Evolutionary conservation across 371 early-diverging fungal genomes (phyloP).

Genomic region (Rhizoclosmatium hyalinum): DNA sequence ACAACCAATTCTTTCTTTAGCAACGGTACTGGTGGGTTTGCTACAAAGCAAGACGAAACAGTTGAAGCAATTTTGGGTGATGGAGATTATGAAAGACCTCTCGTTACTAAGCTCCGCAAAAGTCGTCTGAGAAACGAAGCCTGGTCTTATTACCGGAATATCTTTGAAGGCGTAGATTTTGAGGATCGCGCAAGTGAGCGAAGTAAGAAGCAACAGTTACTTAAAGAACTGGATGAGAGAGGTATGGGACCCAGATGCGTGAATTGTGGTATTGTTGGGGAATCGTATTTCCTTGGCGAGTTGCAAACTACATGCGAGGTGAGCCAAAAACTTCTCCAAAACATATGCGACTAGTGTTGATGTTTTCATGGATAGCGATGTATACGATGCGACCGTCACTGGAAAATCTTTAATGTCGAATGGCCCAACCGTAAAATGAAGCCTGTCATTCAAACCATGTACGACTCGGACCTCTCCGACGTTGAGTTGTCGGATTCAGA

Average conservation of each 20-base stretch:
- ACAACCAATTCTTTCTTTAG: constrained; percentile 12
- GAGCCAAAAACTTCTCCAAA: no score
- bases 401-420: constrained; percentile 32
- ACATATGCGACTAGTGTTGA: not conserved
- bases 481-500: constrained; percentile 16
- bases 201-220: not conserved
- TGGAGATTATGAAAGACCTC: constrained; percentile 38
- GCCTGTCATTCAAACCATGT: constrained; percentile 4
- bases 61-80: constrained; percentile 32
- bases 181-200: constrained; percentile 18
- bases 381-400: constrained; percentile 38
- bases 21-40: constrained; percentile 37
- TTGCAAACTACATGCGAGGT: constrained; percentile 6
- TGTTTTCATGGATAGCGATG: constrained; percentile 27
- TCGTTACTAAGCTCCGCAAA: constrained; percentile 40
- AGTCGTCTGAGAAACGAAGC: constrained; percentile 37
- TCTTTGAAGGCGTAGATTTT: constrained; percentile 35
- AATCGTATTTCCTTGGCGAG: not conserved
- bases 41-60: constrained; percentile 1
- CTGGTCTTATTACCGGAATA: constrained; percentile 37
- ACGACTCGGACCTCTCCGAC: constrained; percentile 22
- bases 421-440: constrained; percentile 43
- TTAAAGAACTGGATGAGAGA: constrained; percentile 11
- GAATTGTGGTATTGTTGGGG: constrained; percentile 14
- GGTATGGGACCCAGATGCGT: constrained; percentile 19